phyloP scores from a whole-genome alignment of 2,329 filamentous ascomycete species.

The Nigrograna mackinnonii region DNA sequence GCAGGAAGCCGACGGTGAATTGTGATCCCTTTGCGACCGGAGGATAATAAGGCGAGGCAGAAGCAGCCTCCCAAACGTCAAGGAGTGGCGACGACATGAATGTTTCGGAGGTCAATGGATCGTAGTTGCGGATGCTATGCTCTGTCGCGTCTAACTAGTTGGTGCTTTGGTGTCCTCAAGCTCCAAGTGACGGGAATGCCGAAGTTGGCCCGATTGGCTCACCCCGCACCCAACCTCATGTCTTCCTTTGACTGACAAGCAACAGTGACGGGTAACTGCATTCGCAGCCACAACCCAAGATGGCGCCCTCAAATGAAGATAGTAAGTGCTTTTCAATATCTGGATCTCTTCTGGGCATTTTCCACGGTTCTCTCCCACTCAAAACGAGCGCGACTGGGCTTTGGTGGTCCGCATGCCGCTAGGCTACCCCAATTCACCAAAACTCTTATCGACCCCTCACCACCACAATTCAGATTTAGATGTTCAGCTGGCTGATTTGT shows the following conservation, averaged over 20 bases:
- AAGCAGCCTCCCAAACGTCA: slow-evolving; percentile 92
- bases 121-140: background rate
- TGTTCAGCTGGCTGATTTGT: too few relatives aligned
- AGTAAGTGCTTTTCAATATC: slow-evolving; percentile 35
- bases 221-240: slow-evolving; percentile 3
- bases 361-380: slow-evolving; percentile 4
- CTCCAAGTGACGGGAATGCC: background rate
- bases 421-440: slow-evolving; percentile 19
- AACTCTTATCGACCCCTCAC: slow-evolving; percentile 17
- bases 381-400: background rate
- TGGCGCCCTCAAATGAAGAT: slow-evolving; percentile 41
- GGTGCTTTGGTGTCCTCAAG: slow-evolving; percentile 26
- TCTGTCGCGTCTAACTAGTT: slow-evolving; percentile 14
- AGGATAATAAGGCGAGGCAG: slow-evolving; percentile 82
- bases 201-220: background rate
- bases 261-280: background rate
- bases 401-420: slow-evolving; percentile 11
- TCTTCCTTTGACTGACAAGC: background rate
- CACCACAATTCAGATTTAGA: too few relatives aligned
- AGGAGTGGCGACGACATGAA: slow-evolving; percentile 60
- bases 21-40: slow-evolving; percentile 80
- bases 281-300: slow-evolving; percentile 12
- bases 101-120: slow-evolving; percentile 7
- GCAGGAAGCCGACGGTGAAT: slow-evolving; percentile 76
- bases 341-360: slow-evolving; percentile 1